Percentiles rank a stretch among this genome's conserved stretches.
Conservation (phyloP, 805 yeast species). For the Cyberlindnera subsufficiens region DNA sequence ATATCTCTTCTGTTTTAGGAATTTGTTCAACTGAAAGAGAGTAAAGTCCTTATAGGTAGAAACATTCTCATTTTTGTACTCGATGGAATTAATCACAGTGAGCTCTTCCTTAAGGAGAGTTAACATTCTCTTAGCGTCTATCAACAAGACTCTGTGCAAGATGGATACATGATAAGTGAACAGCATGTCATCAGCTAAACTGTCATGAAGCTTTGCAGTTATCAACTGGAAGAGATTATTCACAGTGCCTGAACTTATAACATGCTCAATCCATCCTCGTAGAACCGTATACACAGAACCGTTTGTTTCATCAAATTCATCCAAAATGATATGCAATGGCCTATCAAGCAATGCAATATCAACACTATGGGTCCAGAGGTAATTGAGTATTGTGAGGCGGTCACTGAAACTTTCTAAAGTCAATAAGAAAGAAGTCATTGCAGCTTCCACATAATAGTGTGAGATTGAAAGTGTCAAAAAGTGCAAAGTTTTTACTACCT, state of each 20-base stretch:
- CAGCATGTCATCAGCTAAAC: conserved; percentile 54
- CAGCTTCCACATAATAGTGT: conserved; percentile 62
- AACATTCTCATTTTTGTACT: conserved; percentile 36
- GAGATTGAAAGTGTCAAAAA: conserved; percentile 50
- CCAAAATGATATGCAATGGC: conserved; percentile 65
- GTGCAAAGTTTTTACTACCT: conserved; percentile 61
- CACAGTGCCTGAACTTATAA: conserved; percentile 46
- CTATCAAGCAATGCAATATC: conserved; percentile 44
- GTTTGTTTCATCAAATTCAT: conserved; percentile 44
- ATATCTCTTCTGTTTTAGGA: conserved; percentile 31
- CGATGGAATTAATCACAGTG: conserved; percentile 46
- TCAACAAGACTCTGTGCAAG: conserved; percentile 44
- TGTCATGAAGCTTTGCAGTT: conserved; percentile 44
- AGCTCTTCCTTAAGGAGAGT: conserved; percentile 52
- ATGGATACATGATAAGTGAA: conserved; percentile 58
- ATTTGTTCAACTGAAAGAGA: conserved; percentile 39
- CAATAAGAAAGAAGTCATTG: conserved; percentile 51
- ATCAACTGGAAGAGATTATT: conserved; percentile 57
- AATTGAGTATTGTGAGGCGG: conserved; percentile 50
- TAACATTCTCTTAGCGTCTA: conserved; percentile 36
- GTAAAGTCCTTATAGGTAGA: conserved; percentile 60
- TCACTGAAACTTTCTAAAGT: conserved; percentile 30
- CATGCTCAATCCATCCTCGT: conserved; percentile 42
- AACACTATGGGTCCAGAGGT: conserved; percentile 71
- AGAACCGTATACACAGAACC: conserved; percentile 37